phyloP scores from a whole-genome alignment of 352 stramenopile genomes.

The Phytopythium sindhum region DNA sequence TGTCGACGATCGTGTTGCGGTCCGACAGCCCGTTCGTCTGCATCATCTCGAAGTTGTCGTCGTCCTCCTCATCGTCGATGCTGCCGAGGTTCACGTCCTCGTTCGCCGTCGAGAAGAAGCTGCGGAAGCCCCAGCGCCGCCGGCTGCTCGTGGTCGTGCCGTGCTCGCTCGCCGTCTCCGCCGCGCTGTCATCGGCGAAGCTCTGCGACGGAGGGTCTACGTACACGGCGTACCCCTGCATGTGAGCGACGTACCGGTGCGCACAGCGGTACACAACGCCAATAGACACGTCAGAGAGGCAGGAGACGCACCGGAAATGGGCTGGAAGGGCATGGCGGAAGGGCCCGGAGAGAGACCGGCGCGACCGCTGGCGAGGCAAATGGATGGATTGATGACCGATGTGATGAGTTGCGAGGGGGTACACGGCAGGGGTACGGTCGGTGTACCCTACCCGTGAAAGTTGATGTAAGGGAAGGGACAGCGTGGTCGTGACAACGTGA shows the following conservation, averaged over 20 bases:
- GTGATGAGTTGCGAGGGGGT: background rate
- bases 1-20: slow-evolving; percentile 59
- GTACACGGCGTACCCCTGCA: background rate
- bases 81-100: background rate
- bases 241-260: background rate
- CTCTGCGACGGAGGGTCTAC: background rate
- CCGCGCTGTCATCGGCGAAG: slow-evolving; percentile 1
- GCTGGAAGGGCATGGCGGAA: slow-evolving; percentile 12
- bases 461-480: background rate
- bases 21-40: slow-evolving; percentile 45
- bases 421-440: background rate
- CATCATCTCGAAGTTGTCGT: slow-evolving; percentile 16
- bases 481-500: background rate
- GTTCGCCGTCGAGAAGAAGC: slow-evolving; percentile 7
- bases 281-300: background rate
- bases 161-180: background rate
- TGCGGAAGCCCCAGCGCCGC: slow-evolving; percentile 7
- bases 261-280: too few species aligned
- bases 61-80: slow-evolving; percentile 3
- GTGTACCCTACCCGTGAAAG: background rate
- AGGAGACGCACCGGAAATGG: slow-evolving; percentile 10
- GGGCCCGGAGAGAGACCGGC: background rate
- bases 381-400: background rate
- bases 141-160: background rate
- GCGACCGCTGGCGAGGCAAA: background rate